Base-by-base conservation (phyloP, 768 basidiomycete species). In the Termitomyces sp. region DNA sequence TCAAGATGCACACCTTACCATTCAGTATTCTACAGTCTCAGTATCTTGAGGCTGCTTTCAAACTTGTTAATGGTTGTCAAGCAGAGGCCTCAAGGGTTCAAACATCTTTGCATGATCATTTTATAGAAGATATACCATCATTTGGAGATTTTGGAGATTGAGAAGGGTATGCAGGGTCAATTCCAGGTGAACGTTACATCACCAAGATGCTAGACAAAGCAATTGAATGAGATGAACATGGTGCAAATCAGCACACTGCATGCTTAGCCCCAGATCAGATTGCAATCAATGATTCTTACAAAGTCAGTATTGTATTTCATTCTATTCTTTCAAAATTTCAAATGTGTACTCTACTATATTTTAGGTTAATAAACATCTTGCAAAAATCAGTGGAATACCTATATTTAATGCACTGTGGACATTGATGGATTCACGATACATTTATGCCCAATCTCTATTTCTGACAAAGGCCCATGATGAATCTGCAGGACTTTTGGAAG, bases 291-390 rank as follows among this genome's bases (percentile, higher is more conserved):
- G 33, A 51, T 36, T 51, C 50, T 51, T 35, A 51, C 13, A 51
- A 51, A n/a, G n/a, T n/a, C n/a, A n/a, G n/a, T n/a, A n/a, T n/a
- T n/a, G n/a, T n/a, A n/a, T n/a, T n/a, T n/a, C n/a, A n/a, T n/a
- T n/a, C n/a, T n/a, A n/a, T n/a, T n/a, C n/a, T n/a, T n/a, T n/a
- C n/a, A n/a, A n/a, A n/a, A n/a, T n/a, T n/a, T n/a, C n/a, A n/a
- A n/a, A n/a, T n/a, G n/a, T n/a, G n/a, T n/a, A n/a, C n/a, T n/a
- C n/a, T n/a, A n/a, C n/a, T n/a, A n/a, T n/a, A n/a, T n/a, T n/a
- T n/a, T n/a, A 68, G 65, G 54, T 68, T n/a, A 66, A 60, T 26
- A 68, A 67, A 33, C 67, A 68, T 46, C 66, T 68, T 41, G 65
- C 63, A 2, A 68, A 65, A 28, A 26, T 60, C 13, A 57, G 66